Base-by-base conservation (phyloP, 2,329 filamentous ascomycete genomes). In the Uncinocarpus reesii region DNA sequence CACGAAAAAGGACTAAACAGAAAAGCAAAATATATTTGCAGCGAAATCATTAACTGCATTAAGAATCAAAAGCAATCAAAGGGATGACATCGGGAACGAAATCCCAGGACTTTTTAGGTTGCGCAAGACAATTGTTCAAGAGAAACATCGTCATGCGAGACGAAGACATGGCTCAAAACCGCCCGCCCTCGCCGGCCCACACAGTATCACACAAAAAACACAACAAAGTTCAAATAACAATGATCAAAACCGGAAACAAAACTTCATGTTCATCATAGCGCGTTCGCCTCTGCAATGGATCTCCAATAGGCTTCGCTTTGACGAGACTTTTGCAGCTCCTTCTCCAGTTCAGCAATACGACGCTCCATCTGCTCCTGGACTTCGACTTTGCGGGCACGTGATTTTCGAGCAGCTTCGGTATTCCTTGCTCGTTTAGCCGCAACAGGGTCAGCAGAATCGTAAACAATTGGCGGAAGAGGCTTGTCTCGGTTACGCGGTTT, bases 391-490 rank as follows among this genome's bases (percentile, higher is more conserved):
- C 87, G 83, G 61, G 87, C 83, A 45, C 90, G 83, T 51, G 88
- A 95, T 71, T 95, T 95, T 56, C 90, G 87, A 59, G 90, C 90
- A 15, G 90, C 90, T 65, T 93, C 78, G 7, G 88, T 94, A 66
- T 95, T 96, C 57, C 88, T 84, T 43, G 88, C 89, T 65, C 90
- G 85, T 80, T 95, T 95, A 75, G 89, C 78, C 16, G 86, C 87
- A n/a, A 84, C 65, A 7, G 77, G 78, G 60, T 95, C 89, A 35
- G 58, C 70, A 0, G 81, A 78, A 57, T 95, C 86, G 31, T 88
- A 78, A 52, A 83, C 71, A 63, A 95, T 89, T 5, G 83, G 81
- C 53, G 84, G 82, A 48, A 94, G 72, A 53, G 84, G 81, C 75
- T 89, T 90, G 62, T 86, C 81, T 54, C 86, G 84, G 64, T 84